Base-by-base conservation (phyloP, 129 eudicot genomes). In the Chrysanthemum seticuspe region DNA sequence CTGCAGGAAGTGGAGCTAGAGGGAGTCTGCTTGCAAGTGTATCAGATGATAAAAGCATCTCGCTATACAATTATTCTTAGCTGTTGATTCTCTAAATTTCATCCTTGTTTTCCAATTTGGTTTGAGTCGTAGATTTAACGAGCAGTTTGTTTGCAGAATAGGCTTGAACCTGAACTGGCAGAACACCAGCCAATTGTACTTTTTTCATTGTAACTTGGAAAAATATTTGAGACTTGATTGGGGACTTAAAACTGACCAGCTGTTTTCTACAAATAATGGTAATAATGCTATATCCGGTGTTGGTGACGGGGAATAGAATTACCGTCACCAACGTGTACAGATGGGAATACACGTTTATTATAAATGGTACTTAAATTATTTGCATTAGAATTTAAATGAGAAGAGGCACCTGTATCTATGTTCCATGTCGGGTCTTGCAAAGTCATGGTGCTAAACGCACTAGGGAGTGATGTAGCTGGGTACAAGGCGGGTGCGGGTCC, bases 11-110 rank as follows among this genome's bases (percentile, higher is more conserved):
- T 55, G 97, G 94, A 4, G 82, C 61, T n/a, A 79, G 89, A 25
- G 78, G 88, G 66, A 79, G 89, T 61, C 80, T 86, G 70, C 97
- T 95, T 57, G 99, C 95, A 16, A 95, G 99, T 67, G 99, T 88
- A 13, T 95, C 99, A 0, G 99, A 95, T 63, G 99, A 94, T 80
- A 94, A 86, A 80, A 88, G 97, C 79, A 75, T 94, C 14, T 85
- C 96, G 3, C 80, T 94, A 36, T 94, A 86, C 62, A 85, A 90
- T 64, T 94, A 94, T 73, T 84, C 96, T 12, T 94, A 82, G 85
- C 45, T 6, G 9, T 49, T 0, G 10, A 23, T 23, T 62, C 13
- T 70, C 34, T 61, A 27, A 11, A 16, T 57, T 21, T 70, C 10
- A 19, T 18, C 7, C 13, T 53, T 61, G 13, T 47, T 44, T 78